Base-by-base conservation (phyloP, 2,329 filamentous ascomycete genomes). In the Hypoxylon sp. region DNA sequence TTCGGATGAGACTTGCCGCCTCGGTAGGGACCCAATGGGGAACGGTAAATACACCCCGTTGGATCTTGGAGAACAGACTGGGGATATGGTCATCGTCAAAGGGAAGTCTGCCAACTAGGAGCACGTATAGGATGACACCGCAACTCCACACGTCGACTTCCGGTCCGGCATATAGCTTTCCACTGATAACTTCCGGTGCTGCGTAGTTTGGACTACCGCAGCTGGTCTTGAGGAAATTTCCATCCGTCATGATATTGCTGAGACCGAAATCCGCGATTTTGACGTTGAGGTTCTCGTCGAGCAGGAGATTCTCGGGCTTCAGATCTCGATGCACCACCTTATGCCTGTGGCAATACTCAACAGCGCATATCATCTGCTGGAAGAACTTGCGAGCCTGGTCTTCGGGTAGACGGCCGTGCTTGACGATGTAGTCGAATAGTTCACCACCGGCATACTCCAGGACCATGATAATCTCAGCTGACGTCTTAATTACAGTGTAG, bases 161-260 rank as follows among this genome's bases (percentile, higher is more conserved):
- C 0, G 95, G 94, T 0, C 95, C 95, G 17, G 95, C 95, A 75
- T 99, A 99, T 56, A 98, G 84, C 83, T 98, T 99, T 22, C 95
- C 95, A 57, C 94, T 95, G 74, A 99, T 98, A 64, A 99, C 95
- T 78, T 99, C 95, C 6, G 95, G 95, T 0, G 95, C 95, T 11
- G 95, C 95, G 78, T 99, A 99, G 79, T 99, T 99, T 43, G 95
- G 95, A 75, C 94, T 98, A 55, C 95, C 95, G 74, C 95, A 99
- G 76, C 94, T 98, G 1, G 95, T 99, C 81, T 97, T 98, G 73
- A 99, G 87, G 76, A 99, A 99, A 77, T 99, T 99, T 24, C 95
- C 95, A 76, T 99, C 95, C 0, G 95, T 98, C 95, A 99, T 99
- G 80, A 99, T 99, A 77, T 99, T 99, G 82, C 94, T 98, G 59